Conservation (phyloP, 352 stramenopile species). For the Phytophthora constricta region DNA sequence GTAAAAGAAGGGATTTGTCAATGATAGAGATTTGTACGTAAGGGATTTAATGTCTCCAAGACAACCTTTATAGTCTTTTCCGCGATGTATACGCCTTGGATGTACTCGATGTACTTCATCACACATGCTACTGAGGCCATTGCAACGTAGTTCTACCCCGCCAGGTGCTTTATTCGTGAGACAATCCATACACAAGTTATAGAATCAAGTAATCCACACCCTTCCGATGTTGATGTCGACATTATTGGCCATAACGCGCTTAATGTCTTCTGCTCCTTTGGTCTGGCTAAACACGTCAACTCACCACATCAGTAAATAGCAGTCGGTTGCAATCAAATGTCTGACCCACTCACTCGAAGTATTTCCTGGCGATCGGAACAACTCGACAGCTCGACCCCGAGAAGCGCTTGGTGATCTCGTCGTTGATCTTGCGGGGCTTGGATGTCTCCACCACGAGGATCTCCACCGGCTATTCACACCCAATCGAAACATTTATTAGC, state of each 20-base stretch:
- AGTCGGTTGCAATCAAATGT: too few relatives aligned
- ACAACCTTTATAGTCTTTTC: slow-evolving; percentile 83
- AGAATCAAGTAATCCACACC: too few relatives aligned
- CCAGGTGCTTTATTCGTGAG: too few relatives aligned
- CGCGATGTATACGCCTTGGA: slow-evolving; percentile 87
- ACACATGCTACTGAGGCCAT: slow-evolving; percentile 84
- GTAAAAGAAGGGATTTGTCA: too few relatives aligned
- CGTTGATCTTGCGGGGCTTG: slow-evolving; percentile 68
- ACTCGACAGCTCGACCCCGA: slow-evolving; percentile 59
- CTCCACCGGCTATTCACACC: slow-evolving; percentile 58
- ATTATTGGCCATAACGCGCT: slow-evolving; percentile 82
- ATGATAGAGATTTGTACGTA: not conserved
- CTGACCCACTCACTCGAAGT: slow-evolving; percentile 84
- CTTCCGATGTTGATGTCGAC: slow-evolving; percentile 84
- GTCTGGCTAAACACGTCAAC: slow-evolving; percentile 58
- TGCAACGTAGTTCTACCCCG: slow-evolving; percentile 79
- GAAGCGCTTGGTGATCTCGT: slow-evolving; percentile 73
- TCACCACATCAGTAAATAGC: not conserved
- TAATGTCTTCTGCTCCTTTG: slow-evolving; percentile 85
- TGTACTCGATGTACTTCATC: slow-evolving; percentile 89
- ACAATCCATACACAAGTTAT: too few relatives aligned
- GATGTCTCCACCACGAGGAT: slow-evolving; percentile 74
- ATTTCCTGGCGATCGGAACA: slow-evolving; percentile 76
- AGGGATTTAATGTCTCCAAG: not conserved
- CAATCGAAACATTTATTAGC: too few relatives aligned